Conservation (phyloP, 257 asterid genomes). For the Nicotiana otophora region DNA sequence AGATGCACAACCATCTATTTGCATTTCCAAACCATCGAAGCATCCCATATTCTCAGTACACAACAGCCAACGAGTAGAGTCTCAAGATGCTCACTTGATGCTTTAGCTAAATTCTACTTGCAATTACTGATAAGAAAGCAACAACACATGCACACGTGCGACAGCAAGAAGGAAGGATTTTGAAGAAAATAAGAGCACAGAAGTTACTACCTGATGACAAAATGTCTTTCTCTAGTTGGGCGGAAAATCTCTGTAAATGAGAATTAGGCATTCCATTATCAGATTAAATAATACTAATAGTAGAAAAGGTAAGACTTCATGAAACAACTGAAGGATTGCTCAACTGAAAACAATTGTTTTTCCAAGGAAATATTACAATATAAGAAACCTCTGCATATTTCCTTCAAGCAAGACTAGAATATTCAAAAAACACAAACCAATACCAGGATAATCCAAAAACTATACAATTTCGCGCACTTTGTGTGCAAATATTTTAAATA, state of each 20-base stretch:
- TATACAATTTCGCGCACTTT: too few relatives aligned
- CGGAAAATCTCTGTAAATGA: constrained; percentile 67
- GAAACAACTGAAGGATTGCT: not conserved
- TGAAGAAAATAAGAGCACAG: not conserved
- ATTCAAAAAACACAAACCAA: too few relatives aligned
- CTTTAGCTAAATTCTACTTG: not conserved
- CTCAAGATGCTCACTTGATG: not conserved
- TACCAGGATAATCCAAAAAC: too few relatives aligned
- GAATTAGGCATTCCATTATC: constrained; percentile 13
- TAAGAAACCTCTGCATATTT: too few relatives aligned
- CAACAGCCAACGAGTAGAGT: constrained; percentile 1
- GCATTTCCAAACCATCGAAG: not conserved
- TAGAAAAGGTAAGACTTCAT: not conserved
- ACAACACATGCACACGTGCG: not conserved
- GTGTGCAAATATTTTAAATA: too few relatives aligned
- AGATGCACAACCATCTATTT: not conserved
- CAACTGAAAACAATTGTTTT: not conserved
- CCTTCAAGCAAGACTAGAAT: too few relatives aligned
- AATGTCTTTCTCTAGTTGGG: constrained; percentile 83
- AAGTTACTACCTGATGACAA: constrained; percentile 71
- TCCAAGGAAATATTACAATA: too few relatives aligned
- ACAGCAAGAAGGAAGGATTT: not conserved
- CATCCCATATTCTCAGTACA: constrained; percentile 1
- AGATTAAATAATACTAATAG: not conserved
- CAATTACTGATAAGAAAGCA: not conserved